Evolutionary conservation across 1,139 yeast species (phyloP), one percentile per base, ranked within the genome.

Genomic region (Yamadazyma conglobata): DNA sequence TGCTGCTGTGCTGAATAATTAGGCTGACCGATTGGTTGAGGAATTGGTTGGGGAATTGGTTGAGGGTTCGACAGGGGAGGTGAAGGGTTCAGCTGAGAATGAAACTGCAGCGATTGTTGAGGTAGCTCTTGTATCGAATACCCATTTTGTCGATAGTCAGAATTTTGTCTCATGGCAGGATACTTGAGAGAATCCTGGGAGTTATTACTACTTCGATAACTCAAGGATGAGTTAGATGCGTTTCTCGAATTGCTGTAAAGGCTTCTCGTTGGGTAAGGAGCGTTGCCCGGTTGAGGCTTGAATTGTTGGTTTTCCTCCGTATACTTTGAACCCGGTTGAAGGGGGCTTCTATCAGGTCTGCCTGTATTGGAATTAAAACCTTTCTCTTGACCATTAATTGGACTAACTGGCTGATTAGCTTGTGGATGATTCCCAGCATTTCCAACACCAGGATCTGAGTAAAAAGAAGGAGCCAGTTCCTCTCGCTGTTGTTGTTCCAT

Each of bases 141-240:
- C 20, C 23, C 17, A 39, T 28, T 28, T 9, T 25, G 8, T 4
- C 15, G 19, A 15, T 22, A 27, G 17, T 19, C 24, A 19, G 37
- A 24, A 28, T 43, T 30, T 18, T 22, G 17, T 26, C 26, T 25
- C 5, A 18, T 25, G 9, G 23, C 22, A 13, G 28, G 17, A 13
- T 32, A 21, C 22, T 19, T 24, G 19, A 36, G 30, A 10, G 30
- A 27, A 11, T 23, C 38, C 16, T 35, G 38, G 3, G 32, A 27
- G 8, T 27, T 14, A 11, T 33, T 29, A 22, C 23, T 27, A 22
- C 22, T 32, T 12, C 30, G 31, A 22, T 38, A 35, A 13, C 37
- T 38, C 11, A 39, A 31, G 3, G 47, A 42, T 31, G 31, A 35
- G 10, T 30, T 35, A 2, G 50, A 43, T 4, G 41, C 34, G 27